These are phyloP conservation scores for Russula foetens DNA, from an alignment of 768 basidiomycete genomes.

Conservation along the genomic window DNA sequence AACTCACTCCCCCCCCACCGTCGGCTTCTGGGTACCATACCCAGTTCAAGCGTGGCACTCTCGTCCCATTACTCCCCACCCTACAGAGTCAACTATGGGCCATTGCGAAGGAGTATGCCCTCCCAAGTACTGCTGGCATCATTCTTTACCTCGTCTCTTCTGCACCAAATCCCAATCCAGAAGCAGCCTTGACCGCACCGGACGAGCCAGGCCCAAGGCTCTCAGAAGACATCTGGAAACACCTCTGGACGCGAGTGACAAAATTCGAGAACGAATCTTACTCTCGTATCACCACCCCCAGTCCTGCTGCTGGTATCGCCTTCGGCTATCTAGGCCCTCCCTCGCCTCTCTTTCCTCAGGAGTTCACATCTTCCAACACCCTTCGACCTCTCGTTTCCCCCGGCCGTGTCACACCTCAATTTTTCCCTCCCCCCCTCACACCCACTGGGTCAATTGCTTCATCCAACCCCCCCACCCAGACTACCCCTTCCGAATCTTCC, in stretches of 20 bases:
- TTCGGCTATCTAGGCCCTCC: slow-evolving; percentile 15
- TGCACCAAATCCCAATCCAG: slow-evolving; percentile 18
- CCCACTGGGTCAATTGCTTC: slow-evolving; percentile 40
- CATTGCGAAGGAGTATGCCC: slow-evolving; percentile 88
- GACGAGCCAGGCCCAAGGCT: slow-evolving; percentile 66
- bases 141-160: slow-evolving; percentile 68
- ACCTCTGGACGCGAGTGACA: slow-evolving; percentile 71
- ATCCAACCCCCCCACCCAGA: slow-evolving; percentile 39
- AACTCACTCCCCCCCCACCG: slow-evolving; percentile 44
- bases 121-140: slow-evolving; percentile 80
- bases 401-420: slow-evolving; percentile 27
- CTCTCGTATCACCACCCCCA: slow-evolving; percentile 29
- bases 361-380: slow-evolving; percentile 22
- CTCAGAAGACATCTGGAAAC: slow-evolving; percentile 82
- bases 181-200: slow-evolving; percentile 25
- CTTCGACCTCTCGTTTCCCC: slow-evolving; percentile 39
- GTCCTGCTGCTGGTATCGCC: slow-evolving; percentile 40
- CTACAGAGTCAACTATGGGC: slow-evolving; percentile 76
- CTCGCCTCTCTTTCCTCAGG: slow-evolving; percentile 9
- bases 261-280: slow-evolving; percentile 46
- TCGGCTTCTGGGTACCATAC: slow-evolving; percentile 68
- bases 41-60: slow-evolving; percentile 75
- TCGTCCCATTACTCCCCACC: slow-evolving; percentile 79
- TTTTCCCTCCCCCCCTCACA: slow-evolving; percentile 29
- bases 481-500: slow-evolving; percentile 18